Evolutionary conservation across 768 basidiomycete genomes (phyloP).

Genomic region (Lactifluus echinatus): DNA sequence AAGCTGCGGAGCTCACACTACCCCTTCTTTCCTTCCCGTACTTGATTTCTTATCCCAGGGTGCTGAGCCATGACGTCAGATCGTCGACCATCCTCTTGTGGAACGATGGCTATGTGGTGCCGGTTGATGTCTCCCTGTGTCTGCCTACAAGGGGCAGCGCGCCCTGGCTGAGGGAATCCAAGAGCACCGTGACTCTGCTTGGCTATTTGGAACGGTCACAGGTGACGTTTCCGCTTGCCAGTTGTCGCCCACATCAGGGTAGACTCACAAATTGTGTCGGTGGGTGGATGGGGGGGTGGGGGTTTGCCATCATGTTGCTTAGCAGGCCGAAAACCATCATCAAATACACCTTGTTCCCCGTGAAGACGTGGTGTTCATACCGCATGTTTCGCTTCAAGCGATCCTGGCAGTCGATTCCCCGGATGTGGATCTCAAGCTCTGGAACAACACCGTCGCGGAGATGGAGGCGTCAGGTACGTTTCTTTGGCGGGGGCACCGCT

Average conservation of each 20-base stretch:
- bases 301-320: background rate
- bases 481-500: background rate
- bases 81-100: constrained; percentile 14
- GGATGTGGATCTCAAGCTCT: constrained; percentile 15
- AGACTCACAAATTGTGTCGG: constrained; percentile 3
- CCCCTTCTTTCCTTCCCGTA: background rate
- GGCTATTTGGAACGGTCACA: constrained; percentile 17
- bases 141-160: constrained; percentile 7
- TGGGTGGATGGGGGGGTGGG: background rate
- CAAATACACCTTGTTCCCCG: constrained; percentile 3
- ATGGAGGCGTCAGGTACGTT: constrained; percentile 19
- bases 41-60: constrained; percentile 1
- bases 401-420: constrained; percentile 19
- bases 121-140: constrained; percentile 19
- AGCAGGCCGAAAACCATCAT: constrained; percentile 5
- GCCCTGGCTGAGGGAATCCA: constrained; percentile 15
- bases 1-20: background rate
- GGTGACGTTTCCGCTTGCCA: constrained; percentile 1
- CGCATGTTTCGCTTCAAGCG: constrained; percentile 16
- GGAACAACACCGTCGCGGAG: constrained; percentile 20
- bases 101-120: constrained; percentile 10
- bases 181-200: constrained; percentile 16
- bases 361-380: constrained; percentile 3
- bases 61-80: constrained; percentile 16
- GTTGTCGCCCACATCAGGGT: background rate